Conservation (phyloP, 2,329 filamentous ascomycete species). For the Talaromyces amestolkiae region DNA sequence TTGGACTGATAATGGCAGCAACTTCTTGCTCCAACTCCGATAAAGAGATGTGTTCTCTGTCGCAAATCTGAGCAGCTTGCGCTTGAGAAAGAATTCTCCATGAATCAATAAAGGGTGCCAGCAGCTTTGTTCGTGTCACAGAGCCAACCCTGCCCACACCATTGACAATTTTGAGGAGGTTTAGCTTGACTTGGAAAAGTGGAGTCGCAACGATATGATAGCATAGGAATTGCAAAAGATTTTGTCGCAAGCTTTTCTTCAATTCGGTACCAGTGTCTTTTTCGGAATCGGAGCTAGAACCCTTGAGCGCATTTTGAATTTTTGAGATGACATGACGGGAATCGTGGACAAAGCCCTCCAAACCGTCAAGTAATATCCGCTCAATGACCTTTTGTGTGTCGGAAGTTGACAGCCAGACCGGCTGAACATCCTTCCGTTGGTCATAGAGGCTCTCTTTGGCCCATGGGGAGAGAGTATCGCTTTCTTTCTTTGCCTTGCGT, state of each 20-base stretch:
- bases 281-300: conserved; percentile 32
- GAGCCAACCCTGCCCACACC: conserved; percentile 69
- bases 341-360: conserved; percentile 87
- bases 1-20: conserved; percentile 53
- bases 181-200: conserved; percentile 65
- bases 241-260: conserved; percentile 62
- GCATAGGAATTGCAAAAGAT: conserved; percentile 69
- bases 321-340: conserved; percentile 65
- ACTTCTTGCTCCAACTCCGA: conserved; percentile 53
- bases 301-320: conserved; percentile 61
- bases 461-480: conserved; percentile 51
- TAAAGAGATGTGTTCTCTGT: conserved; percentile 48
- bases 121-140: conserved; percentile 67
- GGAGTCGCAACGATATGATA: conserved; percentile 71
- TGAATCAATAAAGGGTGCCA: conserved; percentile 71
- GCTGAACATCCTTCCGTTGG: conserved; percentile 45
- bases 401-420: conserved; percentile 55
- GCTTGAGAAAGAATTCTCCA: conserved; percentile 61
- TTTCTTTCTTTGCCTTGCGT: conserved; percentile 45
- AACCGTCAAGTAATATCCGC: conserved; percentile 65
- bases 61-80: conserved; percentile 53
- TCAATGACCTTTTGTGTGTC: conserved; percentile 62
- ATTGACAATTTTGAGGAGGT: conserved; percentile 69
- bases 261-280: conserved; percentile 50
- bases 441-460: conserved; percentile 66